phyloP scores from a whole-genome alignment of 495 filamentous ascomycete species.

The Hamigera avellanea region DNA sequence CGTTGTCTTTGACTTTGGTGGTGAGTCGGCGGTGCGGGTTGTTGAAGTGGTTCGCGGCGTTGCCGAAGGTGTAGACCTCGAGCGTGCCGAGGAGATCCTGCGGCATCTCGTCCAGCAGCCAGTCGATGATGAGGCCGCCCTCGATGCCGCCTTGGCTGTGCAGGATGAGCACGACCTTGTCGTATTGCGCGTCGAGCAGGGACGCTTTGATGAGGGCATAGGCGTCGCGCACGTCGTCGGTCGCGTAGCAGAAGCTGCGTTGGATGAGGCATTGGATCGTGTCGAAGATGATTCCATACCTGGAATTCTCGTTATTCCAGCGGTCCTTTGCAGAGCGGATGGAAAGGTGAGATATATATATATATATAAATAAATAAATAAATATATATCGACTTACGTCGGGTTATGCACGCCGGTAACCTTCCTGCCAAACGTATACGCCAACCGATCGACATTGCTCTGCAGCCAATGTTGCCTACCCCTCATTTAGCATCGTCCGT shows the following conservation, averaged over 20 bases:
- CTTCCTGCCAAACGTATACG: constrained; percentile 61
- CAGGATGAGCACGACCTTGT: constrained; percentile 65
- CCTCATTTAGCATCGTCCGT: too few species aligned
- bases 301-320: constrained; percentile 3
- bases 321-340: too few species aligned
- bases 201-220: constrained; percentile 19
- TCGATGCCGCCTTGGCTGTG: constrained; percentile 81
- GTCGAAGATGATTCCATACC: constrained; percentile 57
- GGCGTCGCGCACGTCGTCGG: constrained; percentile 48
- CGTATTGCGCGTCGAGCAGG: constrained; percentile 32
- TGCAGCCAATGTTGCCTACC: constrained; percentile 40
- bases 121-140: constrained; percentile 62
- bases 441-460: constrained; percentile 58
- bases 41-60: constrained; percentile 80
- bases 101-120: constrained; percentile 65
- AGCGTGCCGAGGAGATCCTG: constrained; percentile 54
- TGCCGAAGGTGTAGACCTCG: constrained; percentile 81
- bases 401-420: constrained; percentile 76
- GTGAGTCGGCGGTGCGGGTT: constrained; percentile 46
- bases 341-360: too few species aligned
- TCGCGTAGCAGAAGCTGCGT: constrained; percentile 62
- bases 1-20: background rate
- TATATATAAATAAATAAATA: too few species aligned
- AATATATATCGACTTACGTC: constrained; percentile 30
- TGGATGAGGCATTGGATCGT: constrained; percentile 68